These are phyloP conservation scores for Phellinidium pouzarii DNA, from an alignment of 1,284 basidiomycete species.

Conservation along the genomic window DNA sequence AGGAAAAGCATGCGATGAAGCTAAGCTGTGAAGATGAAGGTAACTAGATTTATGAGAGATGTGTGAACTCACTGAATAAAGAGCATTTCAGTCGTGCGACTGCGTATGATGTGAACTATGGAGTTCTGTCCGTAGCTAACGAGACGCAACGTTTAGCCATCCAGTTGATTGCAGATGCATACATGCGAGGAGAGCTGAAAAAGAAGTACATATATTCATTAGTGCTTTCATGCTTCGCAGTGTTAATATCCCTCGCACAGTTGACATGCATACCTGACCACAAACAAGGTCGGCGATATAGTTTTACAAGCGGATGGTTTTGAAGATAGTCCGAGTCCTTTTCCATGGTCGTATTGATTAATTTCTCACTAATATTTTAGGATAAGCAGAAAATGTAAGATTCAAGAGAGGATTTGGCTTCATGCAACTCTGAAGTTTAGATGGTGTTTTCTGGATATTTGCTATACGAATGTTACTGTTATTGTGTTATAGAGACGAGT, in stretches of 20 bases:
- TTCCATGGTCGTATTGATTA: neutral
- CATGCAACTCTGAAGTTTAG: neutral
- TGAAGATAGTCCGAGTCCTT: neutral
- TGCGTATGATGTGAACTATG: slow-evolving; percentile 15
- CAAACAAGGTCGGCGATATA: slow-evolving; percentile 5
- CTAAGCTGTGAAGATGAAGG: slow-evolving; percentile 11
- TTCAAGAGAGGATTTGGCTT: neutral
- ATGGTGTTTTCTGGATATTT: no score
- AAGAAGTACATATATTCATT: slow-evolving; percentile 2
- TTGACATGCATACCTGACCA: slow-evolving; percentile 8
- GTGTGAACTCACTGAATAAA: no score
- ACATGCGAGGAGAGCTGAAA: slow-evolving; percentile 5
- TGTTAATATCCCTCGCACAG: no score
- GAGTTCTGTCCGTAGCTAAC: slow-evolving; percentile 12
- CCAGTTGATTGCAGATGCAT: slow-evolving; percentile 12
- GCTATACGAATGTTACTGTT: no score
- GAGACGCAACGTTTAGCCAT: slow-evolving; percentile 14
- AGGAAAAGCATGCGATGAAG: slow-evolving; percentile 13
- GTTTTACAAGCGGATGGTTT: neutral
- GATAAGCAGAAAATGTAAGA: neutral
- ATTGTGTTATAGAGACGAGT: no score
- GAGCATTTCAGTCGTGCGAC: no score
- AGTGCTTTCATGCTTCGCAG: neutral
- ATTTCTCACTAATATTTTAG: neutral
- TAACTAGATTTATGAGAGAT: no score